Percentiles rank a stretch among this genome's conserved stretches.
These are phyloP conservation scores for Aspergillus brunneoviolaceus DNA, from an alignment of 2,329 filamentous ascomycete genomes.

Conservation along the genomic window DNA sequence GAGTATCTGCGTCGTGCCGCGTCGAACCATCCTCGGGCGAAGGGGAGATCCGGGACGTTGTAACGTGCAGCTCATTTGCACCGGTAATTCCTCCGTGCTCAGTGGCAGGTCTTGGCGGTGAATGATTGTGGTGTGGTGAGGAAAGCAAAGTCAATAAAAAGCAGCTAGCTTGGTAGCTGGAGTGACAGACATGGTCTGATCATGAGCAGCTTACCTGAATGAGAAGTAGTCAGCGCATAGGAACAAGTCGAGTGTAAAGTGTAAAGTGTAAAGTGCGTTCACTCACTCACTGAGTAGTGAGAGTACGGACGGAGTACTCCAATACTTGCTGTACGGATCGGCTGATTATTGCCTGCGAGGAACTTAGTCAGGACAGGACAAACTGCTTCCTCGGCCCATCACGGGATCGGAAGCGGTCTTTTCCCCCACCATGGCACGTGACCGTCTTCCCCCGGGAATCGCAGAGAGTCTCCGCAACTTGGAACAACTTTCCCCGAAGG, in stretches of 20 bases:
- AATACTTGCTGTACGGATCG: slow-evolving; percentile 1
- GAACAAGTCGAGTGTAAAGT: too few species aligned
- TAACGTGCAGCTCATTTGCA: slow-evolving; percentile 16
- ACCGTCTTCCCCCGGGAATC: slow-evolving; percentile 19
- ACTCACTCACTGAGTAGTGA: not conserved
- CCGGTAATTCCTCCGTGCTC: slow-evolving; percentile 14
- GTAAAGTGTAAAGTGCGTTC: not conserved
- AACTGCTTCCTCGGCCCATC: slow-evolving; percentile 19
- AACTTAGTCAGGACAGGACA: too few species aligned
- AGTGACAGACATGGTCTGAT: not conserved
- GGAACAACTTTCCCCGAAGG: slow-evolving; percentile 9
- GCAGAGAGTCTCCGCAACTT: slow-evolving; percentile 23
- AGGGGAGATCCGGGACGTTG: slow-evolving; percentile 29
- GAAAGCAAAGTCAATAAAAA: not conserved
- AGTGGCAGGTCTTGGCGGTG: not conserved
- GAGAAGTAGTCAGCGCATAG: too few species aligned
- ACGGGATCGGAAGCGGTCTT: slow-evolving; percentile 15
- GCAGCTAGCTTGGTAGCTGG: not conserved
- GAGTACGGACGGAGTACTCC: too few species aligned
- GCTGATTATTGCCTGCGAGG: not conserved
- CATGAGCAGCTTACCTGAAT: not conserved
- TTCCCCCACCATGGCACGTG: slow-evolving; percentile 23
- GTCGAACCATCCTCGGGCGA: slow-evolving; percentile 28
- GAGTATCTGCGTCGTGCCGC: slow-evolving; percentile 11
- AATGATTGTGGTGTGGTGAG: not conserved